Percentiles rank a stretch among this genome's conserved stretches.
Evolutionary conservation across 1,284 basidiomycete genomes (phyloP).

Genomic region (Puccinia novopanici): DNA sequence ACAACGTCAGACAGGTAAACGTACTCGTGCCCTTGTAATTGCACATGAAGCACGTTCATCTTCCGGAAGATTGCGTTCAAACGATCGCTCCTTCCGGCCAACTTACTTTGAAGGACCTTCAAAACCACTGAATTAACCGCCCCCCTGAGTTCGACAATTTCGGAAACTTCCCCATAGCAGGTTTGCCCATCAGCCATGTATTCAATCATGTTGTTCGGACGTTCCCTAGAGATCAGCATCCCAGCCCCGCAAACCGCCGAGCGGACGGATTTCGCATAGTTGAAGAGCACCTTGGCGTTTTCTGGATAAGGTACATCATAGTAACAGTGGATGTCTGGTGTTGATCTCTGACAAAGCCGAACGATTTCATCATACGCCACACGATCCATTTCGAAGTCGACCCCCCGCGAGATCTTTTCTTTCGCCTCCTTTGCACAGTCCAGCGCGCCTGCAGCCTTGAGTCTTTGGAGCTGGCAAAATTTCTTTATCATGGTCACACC

Average conservation of each 20-base stretch:
- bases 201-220: slow-evolving; percentile 14
- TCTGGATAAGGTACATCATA: background rate
- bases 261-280: background rate
- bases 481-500: slow-evolving; percentile 17
- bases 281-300: background rate
- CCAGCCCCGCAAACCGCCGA: background rate
- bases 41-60: background rate
- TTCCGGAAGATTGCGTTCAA: background rate
- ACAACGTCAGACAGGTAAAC: background rate
- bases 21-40: background rate
- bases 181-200: background rate
- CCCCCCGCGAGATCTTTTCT: background rate
- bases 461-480: slow-evolving; percentile 22
- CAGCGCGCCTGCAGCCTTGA: background rate
- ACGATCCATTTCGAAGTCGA: background rate
- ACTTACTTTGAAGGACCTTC: background rate
- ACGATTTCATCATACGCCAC: background rate
- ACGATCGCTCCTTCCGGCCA: background rate
- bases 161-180: background rate
- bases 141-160: background rate
- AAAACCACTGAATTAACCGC: background rate
- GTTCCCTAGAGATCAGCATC: background rate
- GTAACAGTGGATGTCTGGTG: background rate
- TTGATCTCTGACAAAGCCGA: background rate
- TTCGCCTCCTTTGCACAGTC: background rate